These are phyloP conservation scores for Exophiala viscosa DNA, from an alignment of 2,329 filamentous ascomycete species.

Conservation along the genomic window DNA sequence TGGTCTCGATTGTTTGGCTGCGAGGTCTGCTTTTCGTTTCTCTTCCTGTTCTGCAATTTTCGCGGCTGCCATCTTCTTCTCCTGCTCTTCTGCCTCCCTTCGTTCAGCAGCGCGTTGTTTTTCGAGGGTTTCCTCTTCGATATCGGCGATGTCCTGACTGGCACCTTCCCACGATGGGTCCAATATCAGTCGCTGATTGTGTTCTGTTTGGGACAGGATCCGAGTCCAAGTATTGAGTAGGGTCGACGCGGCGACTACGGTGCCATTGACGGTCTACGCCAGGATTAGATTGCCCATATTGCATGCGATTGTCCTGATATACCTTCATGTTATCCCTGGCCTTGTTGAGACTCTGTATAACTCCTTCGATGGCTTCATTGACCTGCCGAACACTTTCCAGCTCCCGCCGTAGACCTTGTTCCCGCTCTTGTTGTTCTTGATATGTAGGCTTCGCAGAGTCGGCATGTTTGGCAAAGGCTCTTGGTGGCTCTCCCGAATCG, in stretches of 20 bases:
- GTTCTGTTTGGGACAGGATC: conserved; percentile 93
- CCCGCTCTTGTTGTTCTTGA: conserved; percentile 55
- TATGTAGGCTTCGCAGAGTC: conserved; percentile 11
- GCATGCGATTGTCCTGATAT: conserved; percentile 14
- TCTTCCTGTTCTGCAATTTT: conserved; percentile 50
- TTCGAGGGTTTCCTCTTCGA: conserved; percentile 72
- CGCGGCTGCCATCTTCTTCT: conserved; percentile 66
- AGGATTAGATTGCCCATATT: conserved; percentile 13
- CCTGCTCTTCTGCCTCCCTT: conserved; percentile 72
- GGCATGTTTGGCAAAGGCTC: conserved; percentile 5
- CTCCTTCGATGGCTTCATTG: conserved; percentile 75
- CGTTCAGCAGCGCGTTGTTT: conserved; percentile 75
- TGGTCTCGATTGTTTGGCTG: conserved; percentile 32
- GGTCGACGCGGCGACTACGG: conserved; percentile 80
- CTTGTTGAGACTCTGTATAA: conserved; percentile 43
- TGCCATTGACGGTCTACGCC: conserved; percentile 71
- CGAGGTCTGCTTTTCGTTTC: conserved; percentile 36
- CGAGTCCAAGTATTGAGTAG: conserved; percentile 93
- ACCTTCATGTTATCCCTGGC: conserved; percentile 51
- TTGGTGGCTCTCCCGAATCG: not conserved
- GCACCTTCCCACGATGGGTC: conserved; percentile 88
- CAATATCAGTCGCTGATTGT: conserved; percentile 88
- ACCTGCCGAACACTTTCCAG: conserved; percentile 78
- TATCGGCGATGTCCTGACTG: conserved; percentile 76
- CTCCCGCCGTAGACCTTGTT: conserved; percentile 72